Evolutionary conservation across 1,139 yeast species (phyloP).

Genomic region (Sugiyamaella paludigena): DNA sequence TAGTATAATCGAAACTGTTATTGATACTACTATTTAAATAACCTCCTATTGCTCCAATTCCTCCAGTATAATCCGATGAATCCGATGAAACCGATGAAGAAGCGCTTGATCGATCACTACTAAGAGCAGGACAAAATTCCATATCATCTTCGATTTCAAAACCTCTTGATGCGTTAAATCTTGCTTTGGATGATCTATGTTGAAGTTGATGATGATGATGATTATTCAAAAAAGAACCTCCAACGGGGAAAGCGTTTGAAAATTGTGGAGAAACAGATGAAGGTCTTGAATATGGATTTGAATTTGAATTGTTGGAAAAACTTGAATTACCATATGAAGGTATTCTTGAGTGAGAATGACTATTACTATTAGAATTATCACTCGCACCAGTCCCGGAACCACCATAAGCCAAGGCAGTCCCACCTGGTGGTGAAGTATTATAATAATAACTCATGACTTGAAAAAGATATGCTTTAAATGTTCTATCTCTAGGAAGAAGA

Average conservation of each 20-base stretch:
- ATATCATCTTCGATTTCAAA: slow-evolving; percentile 69
- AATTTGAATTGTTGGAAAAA: slow-evolving; percentile 38
- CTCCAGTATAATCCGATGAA: slow-evolving; percentile 12
- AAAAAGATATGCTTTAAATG: too few relatives aligned
- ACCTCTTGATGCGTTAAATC: slow-evolving; percentile 62
- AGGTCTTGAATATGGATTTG: slow-evolving; percentile 28
- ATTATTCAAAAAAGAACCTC: slow-evolving; percentile 12
- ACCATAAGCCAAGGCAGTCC: slow-evolving; percentile 9
- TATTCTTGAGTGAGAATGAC: slow-evolving; percentile 1
- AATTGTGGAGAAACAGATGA: slow-evolving; percentile 35
- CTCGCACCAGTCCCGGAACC: slow-evolving; percentile 12
- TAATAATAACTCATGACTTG: slow-evolving; percentile 19
- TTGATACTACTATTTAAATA: neutral
- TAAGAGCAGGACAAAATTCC: slow-evolving; percentile 53
- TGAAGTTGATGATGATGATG: slow-evolving; percentile 6
- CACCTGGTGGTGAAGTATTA: slow-evolving; percentile 18
- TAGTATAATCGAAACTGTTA: neutral
- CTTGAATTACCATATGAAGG: slow-evolving; percentile 24
- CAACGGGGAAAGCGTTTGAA: slow-evolving; percentile 26
- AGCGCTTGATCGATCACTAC: slow-evolving; percentile 15
- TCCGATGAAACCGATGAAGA: slow-evolving; percentile 18
- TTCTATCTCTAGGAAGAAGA: too few relatives aligned
- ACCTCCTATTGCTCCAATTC: neutral
- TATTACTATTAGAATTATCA: neutral
- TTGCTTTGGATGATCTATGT: slow-evolving; percentile 28